Base-by-base conservation (phyloP, 2,329 filamentous ascomycete species). In the Pyrenophora seminiperda region DNA sequence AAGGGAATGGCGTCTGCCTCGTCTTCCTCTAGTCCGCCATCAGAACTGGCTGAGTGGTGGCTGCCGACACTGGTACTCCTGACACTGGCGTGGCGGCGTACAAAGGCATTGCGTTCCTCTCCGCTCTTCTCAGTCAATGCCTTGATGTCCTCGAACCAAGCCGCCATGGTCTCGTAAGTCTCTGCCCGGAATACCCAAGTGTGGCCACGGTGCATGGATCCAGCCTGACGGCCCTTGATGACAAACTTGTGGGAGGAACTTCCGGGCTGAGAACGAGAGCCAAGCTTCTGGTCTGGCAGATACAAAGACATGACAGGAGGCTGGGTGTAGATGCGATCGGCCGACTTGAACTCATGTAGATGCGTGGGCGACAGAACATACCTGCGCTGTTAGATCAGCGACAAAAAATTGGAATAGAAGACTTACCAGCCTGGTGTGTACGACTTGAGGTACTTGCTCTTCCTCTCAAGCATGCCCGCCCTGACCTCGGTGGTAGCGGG, bases 401-500 rank as follows among this genome's bases (percentile, higher is more conserved):
- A 20, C 6, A 11, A 22, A 4, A 10, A 14, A 15, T 2, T 2
- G 19, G 36, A 20, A 9, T 4, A 9, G 3, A 3, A 10, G 13
- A 77, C 87, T 75, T 79, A 93, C 92, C 93, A 97, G 68, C 93
- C 93, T 19, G 91, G 89, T 6, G 92, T 94, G 73, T 97, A 97
- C 72, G 92, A 97, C 79, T 97, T 97, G 54, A 99, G 78, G 68
- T 97, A 99, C 71, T 97, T 99, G 82, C 91, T 96, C 85, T 97
- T 97, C 61, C 94, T 88, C 78, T 99, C 94, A 29, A 99, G 79
- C 75, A 97, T 86, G 2, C 94, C 94, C 15, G 91, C 90, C 53
- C 92, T 83, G 44, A 99, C 89, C 73, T 97, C 93, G 54, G 89
- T 79, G 70, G 80, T 90, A 73, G 90, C 85, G 54, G 89, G 86